These are phyloP conservation scores for Candida nanaspora DNA, from an alignment of 805 yeast species.

Conservation along the genomic window DNA sequence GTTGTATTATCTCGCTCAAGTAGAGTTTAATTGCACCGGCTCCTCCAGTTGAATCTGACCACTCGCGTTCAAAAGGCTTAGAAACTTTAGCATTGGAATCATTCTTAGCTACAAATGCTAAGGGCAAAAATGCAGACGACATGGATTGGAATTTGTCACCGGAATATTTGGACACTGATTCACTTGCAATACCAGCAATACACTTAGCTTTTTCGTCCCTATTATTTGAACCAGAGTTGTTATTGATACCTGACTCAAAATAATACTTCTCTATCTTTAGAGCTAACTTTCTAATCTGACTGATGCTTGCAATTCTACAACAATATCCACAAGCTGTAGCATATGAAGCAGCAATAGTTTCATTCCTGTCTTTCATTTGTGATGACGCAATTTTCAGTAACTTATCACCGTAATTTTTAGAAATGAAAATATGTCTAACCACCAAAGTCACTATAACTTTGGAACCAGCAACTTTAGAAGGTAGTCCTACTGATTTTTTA, in stretches of 20 bases:
- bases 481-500: slow-evolving; percentile 74
- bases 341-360: slow-evolving; percentile 64
- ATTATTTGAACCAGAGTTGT: slow-evolving; percentile 11
- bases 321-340: slow-evolving; percentile 78
- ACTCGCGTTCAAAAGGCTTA: slow-evolving; percentile 49
- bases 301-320: slow-evolving; percentile 52
- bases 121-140: slow-evolving; percentile 62
- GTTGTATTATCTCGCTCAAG: slow-evolving; percentile 53
- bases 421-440: slow-evolving; percentile 40
- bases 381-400: slow-evolving; percentile 49
- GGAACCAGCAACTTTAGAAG: slow-evolving; percentile 84
- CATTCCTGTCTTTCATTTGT: slow-evolving; percentile 66
- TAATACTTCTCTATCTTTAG: slow-evolving; percentile 44
- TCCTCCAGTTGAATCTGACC: slow-evolving; percentile 80
- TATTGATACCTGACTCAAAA: slow-evolving; percentile 44
- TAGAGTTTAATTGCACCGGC: slow-evolving; percentile 62
- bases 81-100: slow-evolving; percentile 45
- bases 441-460: slow-evolving; percentile 61
- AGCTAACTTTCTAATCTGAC: slow-evolving; percentile 47
- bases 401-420: slow-evolving; percentile 50
- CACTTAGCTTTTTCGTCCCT: slow-evolving; percentile 32
- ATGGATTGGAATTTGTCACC: slow-evolving; percentile 58
- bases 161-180: slow-evolving; percentile 61
- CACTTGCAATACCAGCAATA: slow-evolving; percentile 55
- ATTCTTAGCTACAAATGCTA: slow-evolving; percentile 71